Conservation (phyloP, 2,329 filamentous ascomycete genomes). For the Colletotrichum sp. region DNA sequence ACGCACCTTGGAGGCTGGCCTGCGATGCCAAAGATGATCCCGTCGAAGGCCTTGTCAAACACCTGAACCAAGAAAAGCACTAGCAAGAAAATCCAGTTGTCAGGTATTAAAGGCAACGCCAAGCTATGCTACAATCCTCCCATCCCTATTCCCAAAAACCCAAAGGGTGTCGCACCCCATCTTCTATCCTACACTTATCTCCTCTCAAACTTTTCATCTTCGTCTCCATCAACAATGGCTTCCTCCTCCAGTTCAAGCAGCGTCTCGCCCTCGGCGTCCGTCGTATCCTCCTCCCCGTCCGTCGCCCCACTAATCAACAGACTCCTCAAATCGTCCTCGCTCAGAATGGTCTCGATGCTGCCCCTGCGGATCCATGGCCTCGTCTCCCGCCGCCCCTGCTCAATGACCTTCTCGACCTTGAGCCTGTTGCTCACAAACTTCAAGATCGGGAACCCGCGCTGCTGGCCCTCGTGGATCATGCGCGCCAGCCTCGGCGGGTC, state of each 20-base stretch:
- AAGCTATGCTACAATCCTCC: not conserved
- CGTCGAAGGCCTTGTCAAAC: too few species aligned
- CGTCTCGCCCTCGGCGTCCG: conserved; percentile 29
- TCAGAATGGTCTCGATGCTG: conserved; percentile 65
- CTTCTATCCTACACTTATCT: not conserved
- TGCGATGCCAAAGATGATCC: too few species aligned
- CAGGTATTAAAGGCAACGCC: not conserved
- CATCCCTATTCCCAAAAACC: not conserved
- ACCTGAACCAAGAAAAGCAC: not conserved
- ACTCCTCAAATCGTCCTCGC: conserved; percentile 63
- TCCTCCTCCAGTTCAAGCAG: conserved; percentile 30
- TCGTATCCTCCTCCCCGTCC: conserved; percentile 22
- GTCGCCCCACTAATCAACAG: conserved; percentile 39
- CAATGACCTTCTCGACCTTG: conserved; percentile 77
- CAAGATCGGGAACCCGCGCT: conserved; percentile 88
- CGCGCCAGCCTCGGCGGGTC: conserved; percentile 74
- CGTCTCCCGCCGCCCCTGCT: conserved; percentile 61
- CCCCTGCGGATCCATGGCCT: conserved; percentile 51
- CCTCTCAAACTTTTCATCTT: not conserved
- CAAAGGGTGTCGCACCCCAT: not conserved
- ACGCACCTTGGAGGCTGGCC: not conserved
- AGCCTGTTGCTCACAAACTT: conserved; percentile 90
- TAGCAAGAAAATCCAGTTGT: not conserved
- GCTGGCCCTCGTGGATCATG: conserved; percentile 91
- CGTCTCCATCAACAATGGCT: conserved; percentile 19